Conservation (phyloP, 2,329 filamentous ascomycete species). For the Pseudogymnoascus sp. region DNA sequence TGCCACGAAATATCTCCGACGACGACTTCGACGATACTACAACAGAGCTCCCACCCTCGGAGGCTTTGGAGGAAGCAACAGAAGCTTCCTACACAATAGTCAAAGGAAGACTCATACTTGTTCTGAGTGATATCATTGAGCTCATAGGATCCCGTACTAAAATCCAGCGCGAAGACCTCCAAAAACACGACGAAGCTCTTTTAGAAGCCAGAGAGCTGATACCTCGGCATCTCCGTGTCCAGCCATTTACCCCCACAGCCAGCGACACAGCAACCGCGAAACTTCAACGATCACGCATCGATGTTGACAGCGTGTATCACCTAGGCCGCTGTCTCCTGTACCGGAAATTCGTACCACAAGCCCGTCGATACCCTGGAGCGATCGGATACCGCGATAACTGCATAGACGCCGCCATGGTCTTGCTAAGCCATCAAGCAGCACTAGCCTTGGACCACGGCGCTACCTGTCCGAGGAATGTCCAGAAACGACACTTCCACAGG, state of each 20-base stretch:
- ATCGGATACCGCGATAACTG: conserved; percentile 10
- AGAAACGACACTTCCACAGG: conserved; percentile 12
- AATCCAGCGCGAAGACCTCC: not conserved
- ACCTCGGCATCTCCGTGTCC: conserved; percentile 1
- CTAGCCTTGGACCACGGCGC: conserved; percentile 5
- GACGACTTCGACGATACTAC: conserved; percentile 10
- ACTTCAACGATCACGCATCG: not conserved
- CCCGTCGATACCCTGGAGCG: not conserved
- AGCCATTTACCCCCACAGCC: not conserved
- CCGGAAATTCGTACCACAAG: conserved; percentile 8
- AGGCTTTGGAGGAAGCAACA: conserved; percentile 10
- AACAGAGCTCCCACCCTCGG: conserved; percentile 10
- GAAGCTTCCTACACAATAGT: conserved; percentile 12
- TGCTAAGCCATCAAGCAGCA: conserved; percentile 13
- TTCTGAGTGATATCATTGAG: conserved; percentile 11
- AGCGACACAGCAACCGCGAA: not conserved
- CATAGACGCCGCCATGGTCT: conserved; percentile 12
- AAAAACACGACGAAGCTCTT: conserved; percentile 8
- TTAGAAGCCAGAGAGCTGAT: not conserved
- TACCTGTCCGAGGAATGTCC: not conserved
- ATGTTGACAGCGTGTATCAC: conserved; percentile 12
- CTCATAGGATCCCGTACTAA: conserved; percentile 9
- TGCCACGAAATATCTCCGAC: conserved; percentile 10
- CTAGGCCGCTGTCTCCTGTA: conserved; percentile 11
- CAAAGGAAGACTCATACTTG: conserved; percentile 11